A percentile compares a stretch with the other conserved stretches of the same genome.
phyloP scores from a whole-genome alignment of 2,329 filamentous ascomycete species.

The Juglanconis oblonga region DNA sequence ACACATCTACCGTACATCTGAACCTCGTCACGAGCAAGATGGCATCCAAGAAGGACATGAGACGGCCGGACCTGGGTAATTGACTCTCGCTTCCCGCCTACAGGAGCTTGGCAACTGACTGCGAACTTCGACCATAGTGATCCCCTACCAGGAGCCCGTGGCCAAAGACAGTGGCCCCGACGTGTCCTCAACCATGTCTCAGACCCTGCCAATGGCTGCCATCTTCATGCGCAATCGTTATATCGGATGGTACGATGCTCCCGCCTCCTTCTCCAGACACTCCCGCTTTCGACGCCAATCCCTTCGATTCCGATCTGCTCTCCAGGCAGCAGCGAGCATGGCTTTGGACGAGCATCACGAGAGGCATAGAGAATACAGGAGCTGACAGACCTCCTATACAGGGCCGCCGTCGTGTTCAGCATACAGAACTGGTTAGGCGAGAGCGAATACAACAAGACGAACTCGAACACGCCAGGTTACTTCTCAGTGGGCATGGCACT shows the following conservation, averaged over 20 bases:
- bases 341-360: background rate
- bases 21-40: slow-evolving; percentile 24
- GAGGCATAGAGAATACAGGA: background rate
- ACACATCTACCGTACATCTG: background rate
- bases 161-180: slow-evolving; percentile 64
- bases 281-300: background rate
- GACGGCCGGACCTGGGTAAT: slow-evolving; percentile 42
- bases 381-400: slow-evolving; percentile 28
- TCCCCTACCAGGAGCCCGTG: slow-evolving; percentile 79
- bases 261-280: background rate
- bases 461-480: slow-evolving; percentile 60
- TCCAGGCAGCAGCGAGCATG: background rate
- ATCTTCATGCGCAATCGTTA: slow-evolving; percentile 92
- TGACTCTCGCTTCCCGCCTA: too few species aligned
- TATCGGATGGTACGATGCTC: slow-evolving; percentile 55
- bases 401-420: slow-evolving; percentile 71
- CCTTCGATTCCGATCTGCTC: background rate
- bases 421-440: slow-evolving; percentile 76
- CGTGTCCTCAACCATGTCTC: slow-evolving; percentile 67
- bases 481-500: slow-evolving; percentile 35
- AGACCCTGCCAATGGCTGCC: slow-evolving; percentile 90
- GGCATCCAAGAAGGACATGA: slow-evolving; percentile 40
- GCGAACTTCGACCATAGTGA: slow-evolving; percentile 52
- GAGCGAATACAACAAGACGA: slow-evolving; percentile 64
- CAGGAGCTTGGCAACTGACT: slow-evolving; percentile 3